Conservation (phyloP, 2,329 filamentous ascomycete genomes). For the Stagonosporopsis cucurbitacearum region DNA sequence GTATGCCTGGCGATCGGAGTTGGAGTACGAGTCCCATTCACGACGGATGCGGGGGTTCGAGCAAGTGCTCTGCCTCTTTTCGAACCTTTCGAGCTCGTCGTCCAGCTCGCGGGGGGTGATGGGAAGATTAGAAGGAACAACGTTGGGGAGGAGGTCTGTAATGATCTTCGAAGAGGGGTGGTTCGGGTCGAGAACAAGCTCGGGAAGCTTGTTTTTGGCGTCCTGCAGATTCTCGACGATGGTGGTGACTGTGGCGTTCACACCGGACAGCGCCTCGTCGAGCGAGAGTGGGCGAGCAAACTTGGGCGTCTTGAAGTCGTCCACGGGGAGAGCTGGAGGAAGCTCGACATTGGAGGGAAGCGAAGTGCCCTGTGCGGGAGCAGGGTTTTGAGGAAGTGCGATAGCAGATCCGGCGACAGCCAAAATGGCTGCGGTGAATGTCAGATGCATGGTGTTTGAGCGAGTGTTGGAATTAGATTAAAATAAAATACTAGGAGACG, state of each 20-base stretch:
- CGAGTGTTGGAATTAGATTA: conserved; percentile 17
- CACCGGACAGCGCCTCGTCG: conserved; percentile 15
- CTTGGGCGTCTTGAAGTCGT: conserved; percentile 21
- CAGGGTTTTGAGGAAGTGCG: conserved; percentile 19
- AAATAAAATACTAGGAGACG: conserved; percentile 14
- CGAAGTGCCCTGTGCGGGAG: conserved; percentile 14
- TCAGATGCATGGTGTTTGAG: conserved; percentile 18
- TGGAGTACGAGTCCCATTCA: conserved; percentile 41
- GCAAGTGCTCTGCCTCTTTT: conserved; percentile 31
- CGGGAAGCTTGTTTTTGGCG: conserved; percentile 5
- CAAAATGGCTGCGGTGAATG: conserved; percentile 17
- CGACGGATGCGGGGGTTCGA: conserved; percentile 36
- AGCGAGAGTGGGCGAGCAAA: conserved; percentile 22
- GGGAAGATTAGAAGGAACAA: conserved; percentile 1
- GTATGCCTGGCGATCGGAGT: conserved; percentile 34
- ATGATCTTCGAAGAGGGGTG: conserved; percentile 7
- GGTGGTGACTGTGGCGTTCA: conserved; percentile 26
- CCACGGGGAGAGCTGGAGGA: conserved; percentile 15
- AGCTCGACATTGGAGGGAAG: conserved; percentile 5
- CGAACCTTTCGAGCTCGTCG: conserved; percentile 17
- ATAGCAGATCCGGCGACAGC: conserved; percentile 18
- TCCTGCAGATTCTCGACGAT: conserved; percentile 20
- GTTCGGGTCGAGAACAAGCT: conserved; percentile 12
- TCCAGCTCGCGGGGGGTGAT: conserved; percentile 11
- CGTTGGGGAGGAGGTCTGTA: conserved; percentile 12